Base-by-base conservation (phyloP, 1,139 yeast species). In the Taiozyma onychis region DNA sequence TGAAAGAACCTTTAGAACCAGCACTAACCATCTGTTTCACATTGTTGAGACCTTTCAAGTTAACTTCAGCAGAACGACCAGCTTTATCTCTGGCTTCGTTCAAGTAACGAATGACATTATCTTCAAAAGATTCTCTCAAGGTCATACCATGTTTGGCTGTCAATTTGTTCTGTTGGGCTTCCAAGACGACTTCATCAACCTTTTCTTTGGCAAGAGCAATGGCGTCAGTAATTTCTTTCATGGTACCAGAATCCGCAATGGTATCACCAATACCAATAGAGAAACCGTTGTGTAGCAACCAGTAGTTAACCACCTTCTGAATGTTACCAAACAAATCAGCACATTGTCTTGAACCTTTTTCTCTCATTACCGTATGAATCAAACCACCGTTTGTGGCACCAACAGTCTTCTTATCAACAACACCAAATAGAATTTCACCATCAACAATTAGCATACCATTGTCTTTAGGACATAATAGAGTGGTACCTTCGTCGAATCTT, bases 141-240 rank as follows among this genome's bases (percentile, higher is more conserved):
- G 99, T 95, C 99, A 95, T 95, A 85, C 99, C 99, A 35, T 97
- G 98, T 66, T 93, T 97, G 37, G 97, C 96, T 46, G 90, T 89
- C 59, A 95, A 76, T 54, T 78, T 77, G 65, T 93, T 93, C 50
- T 79, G 83, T 67, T 95, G 98, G 3, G 99, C 99, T 64, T 88
- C 96, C 61, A 80, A 73, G 55, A 95, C 93, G 53, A 91, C 91
- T 62, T 88, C 95, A 67, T 90, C 97, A 46, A 95, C 99, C 72
- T 91, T 88, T 49, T 78, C 80, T 68, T 93, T 93, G 21, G 99
- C 99, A 57, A 85, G 90, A 52, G 89, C 84, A 71, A 95, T 95
- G 2, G 98, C 91, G 52, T 86, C 83, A 1, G 97, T 93, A 61
- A 95, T 90, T 58, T 85, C 85, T 61, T 85, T 83, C 97, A 95